Percentiles rank a stretch among this genome's conserved stretches.
phyloP scores from a whole-genome alignment of 495 filamentous ascomycete genomes.

The Penicillium subrubescens region DNA sequence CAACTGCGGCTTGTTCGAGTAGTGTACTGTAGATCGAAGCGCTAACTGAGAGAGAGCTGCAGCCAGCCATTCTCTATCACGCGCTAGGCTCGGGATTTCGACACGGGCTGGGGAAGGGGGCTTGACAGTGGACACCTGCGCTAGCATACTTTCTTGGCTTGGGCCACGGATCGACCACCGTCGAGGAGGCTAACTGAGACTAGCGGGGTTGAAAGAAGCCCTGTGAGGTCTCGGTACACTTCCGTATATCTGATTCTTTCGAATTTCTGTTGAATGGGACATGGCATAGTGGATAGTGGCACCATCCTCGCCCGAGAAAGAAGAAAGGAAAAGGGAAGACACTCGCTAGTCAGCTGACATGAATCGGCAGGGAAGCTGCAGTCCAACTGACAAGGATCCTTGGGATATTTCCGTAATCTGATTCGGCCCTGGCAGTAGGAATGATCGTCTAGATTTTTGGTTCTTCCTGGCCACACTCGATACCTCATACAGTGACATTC shows the following conservation, averaged over 20 bases:
- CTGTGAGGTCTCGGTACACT: not conserved
- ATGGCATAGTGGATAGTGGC: not conserved
- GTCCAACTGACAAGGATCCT: slow-evolving; percentile 24
- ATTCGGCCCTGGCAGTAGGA: slow-evolving; percentile 4
- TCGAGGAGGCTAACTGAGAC: slow-evolving; percentile 18
- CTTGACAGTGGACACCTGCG: slow-evolving; percentile 13
- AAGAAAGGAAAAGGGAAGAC: not conserved
- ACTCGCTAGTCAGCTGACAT: slow-evolving; percentile 28
- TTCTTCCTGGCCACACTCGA: slow-evolving; percentile 1
- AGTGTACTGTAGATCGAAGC: slow-evolving; percentile 10
- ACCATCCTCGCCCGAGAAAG: slow-evolving; percentile 6
- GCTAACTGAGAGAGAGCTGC: slow-evolving; percentile 16
- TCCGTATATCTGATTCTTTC: not conserved
- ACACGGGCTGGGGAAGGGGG: slow-evolving; percentile 19
- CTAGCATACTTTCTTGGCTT: slow-evolving; percentile 9
- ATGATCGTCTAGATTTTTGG: not conserved
- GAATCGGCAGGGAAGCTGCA: slow-evolving; percentile 19
- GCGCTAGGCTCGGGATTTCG: slow-evolving; percentile 26
- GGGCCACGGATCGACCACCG: slow-evolving; percentile 7
- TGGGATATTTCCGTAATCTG: slow-evolving; percentile 14
- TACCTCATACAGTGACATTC: not conserved
- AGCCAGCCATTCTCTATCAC: slow-evolving; percentile 31
- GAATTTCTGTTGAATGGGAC: not conserved
- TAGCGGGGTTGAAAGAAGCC: slow-evolving; percentile 7
- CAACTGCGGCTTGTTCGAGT: slow-evolving; percentile 11